These are phyloP conservation scores for Phaeosphaeria sp. DNA, from an alignment of 2,329 filamentous ascomycete genomes.

Conservation along the genomic window DNA sequence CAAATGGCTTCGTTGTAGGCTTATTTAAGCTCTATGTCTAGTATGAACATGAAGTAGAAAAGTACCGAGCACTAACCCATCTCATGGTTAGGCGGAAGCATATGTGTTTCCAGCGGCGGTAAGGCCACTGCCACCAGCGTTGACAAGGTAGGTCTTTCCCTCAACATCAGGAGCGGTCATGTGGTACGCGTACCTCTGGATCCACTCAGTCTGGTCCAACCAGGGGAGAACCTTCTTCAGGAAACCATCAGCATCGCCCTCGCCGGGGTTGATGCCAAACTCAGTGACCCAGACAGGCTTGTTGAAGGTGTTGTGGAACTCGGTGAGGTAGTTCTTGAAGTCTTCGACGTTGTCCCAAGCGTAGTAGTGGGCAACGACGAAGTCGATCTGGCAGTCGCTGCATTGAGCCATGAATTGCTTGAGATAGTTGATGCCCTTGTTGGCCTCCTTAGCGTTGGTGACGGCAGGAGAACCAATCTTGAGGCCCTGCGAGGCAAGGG, in stretches of 20 bases:
- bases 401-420: slow-evolving; percentile 35
- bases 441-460: slow-evolving; percentile 35
- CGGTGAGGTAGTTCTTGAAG: slow-evolving; percentile 48
- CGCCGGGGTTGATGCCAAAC: slow-evolving; percentile 34
- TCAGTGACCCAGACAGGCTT: slow-evolving; percentile 48
- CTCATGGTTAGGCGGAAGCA: slow-evolving; percentile 9
- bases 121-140: slow-evolving; percentile 24
- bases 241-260: slow-evolving; percentile 33
- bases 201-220: slow-evolving; percentile 40
- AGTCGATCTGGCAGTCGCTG: slow-evolving; percentile 42
- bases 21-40: background rate
- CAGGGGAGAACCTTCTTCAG: slow-evolving; percentile 42
- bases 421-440: slow-evolving; percentile 42
- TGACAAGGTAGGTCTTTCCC: slow-evolving; percentile 24
- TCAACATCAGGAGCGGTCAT: slow-evolving; percentile 30
- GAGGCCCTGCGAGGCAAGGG: slow-evolving; percentile 29
- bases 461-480: slow-evolving; percentile 45
- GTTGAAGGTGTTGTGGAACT: slow-evolving; percentile 34
- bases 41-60: slow-evolving; percentile 17
- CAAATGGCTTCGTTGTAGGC: background rate
- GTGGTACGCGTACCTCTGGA: slow-evolving; percentile 45
- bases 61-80: slow-evolving; percentile 10
- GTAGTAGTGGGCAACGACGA: slow-evolving; percentile 48
- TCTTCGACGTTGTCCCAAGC: slow-evolving; percentile 36
- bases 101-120: slow-evolving; percentile 27